Base-by-base conservation (phyloP, 2,329 filamentous ascomycete genomes). In the Neonectria punicea region DNA sequence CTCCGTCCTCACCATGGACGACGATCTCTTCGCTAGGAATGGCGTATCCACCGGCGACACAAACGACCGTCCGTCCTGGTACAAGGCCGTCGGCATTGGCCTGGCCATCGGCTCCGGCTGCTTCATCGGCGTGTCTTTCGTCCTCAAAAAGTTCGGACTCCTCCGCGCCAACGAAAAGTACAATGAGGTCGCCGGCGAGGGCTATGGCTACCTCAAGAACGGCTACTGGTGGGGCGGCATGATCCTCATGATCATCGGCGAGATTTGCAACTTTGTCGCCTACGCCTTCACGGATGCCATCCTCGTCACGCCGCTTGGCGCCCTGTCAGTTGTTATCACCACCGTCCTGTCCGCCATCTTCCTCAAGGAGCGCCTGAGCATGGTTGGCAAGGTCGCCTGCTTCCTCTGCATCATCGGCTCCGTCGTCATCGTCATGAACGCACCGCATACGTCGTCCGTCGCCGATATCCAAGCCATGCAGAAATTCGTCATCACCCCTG, bases 271-370 rank as follows among this genome's bases (percentile, higher is more conserved):
- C 81, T 97, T 98, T 78, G 93, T 95, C 77, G 96, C 96, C 58
- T 98, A 98, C 77, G 93, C 94, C 61, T 98, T 98, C 74, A 96
- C 96, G 67, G 96, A 98, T 79, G 95, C 95, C 66, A 98, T 98
- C 73, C 84, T 98, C 68, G 95, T 98, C 59, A 98, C 95, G 0
- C 94, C 95, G 5, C 84, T 98, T 58, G 95, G 95, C 67, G 95
- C 95, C 4, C 84, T 98, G 55, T 93, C 93, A 2, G 96, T 98
- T 65, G 96, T 99, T 58, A 90, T 98, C 67, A 95, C 93, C 54
- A 94, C 96, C 18, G 87, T 98, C 49, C 83, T 98, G 55, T 97
- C 93, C 0, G 93, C 94, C 61, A 95, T 98, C 70, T 98, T 98
- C 77, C 85, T 99, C 65, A 98, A 98, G 79, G 96, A 99, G 80